Percentiles rank a stretch among this genome's conserved stretches.
phyloP scores from a whole-genome alignment of 208 protist species.

The Trypanosoma theileri region DNA sequence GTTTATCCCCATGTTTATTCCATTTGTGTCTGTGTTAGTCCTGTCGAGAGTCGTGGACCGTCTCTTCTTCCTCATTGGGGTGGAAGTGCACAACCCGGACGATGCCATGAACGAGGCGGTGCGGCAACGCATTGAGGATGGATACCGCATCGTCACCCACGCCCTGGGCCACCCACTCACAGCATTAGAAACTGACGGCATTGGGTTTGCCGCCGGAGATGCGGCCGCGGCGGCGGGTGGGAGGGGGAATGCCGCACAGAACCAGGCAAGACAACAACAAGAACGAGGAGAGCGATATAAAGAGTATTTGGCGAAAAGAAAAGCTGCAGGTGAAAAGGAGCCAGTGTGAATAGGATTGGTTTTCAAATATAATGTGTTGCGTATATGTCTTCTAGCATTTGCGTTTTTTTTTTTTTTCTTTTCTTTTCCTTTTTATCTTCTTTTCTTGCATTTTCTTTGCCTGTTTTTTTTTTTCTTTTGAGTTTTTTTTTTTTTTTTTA shows the following conservation, averaged over 20 bases:
- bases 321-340: neutral
- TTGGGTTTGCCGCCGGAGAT: neutral
- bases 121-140: conserved; percentile 81
- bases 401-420: neutral
- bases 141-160: conserved; percentile 67
- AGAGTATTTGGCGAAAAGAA: conserved; percentile 59
- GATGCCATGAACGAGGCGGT: conserved; percentile 65
- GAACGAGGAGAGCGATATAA: conserved; percentile 63
- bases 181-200: conserved; percentile 34
- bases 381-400: neutral
- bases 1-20: conserved; percentile 87
- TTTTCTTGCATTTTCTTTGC: conserved; percentile 7
- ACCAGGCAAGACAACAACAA: conserved; percentile 14
- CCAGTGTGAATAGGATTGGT: neutral
- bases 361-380: neutral
- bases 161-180: conserved; percentile 64
- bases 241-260: neutral
- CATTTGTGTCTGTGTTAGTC: conserved; percentile 72
- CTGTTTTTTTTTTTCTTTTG: conserved; percentile 13
- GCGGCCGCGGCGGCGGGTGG: neutral
- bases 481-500: neutral
- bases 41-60: conserved; percentile 70
- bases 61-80: conserved; percentile 57
- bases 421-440: conserved; percentile 17
- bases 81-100: conserved; percentile 84